phyloP scores from a whole-genome alignment of 208 protist genomes.

The Plasmodiophora brassicae region DNA sequence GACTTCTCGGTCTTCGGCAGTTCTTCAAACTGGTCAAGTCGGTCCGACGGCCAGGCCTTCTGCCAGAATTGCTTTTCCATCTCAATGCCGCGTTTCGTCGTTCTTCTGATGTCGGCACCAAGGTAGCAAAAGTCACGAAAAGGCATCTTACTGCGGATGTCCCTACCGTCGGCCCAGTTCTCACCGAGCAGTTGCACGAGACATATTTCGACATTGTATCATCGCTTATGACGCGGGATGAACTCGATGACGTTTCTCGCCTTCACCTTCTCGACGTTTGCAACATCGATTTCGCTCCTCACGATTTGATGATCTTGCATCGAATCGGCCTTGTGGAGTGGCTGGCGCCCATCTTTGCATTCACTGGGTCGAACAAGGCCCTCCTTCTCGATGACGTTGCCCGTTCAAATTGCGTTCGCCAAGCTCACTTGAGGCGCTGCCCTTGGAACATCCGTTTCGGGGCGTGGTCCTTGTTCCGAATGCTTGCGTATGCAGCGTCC shows the following conservation, averaged over 20 bases:
- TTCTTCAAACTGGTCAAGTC: background rate
- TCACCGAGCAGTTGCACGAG: background rate
- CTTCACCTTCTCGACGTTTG: conserved; percentile 2
- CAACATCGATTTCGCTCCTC: conserved; percentile 27
- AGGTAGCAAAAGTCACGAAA: background rate
- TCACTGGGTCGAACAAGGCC: background rate
- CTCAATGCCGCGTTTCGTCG: background rate
- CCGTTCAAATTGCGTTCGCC: background rate
- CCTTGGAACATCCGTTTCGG: conserved; percentile 22
- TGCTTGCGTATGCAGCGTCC: conserved; percentile 7
- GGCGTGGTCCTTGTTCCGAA: background rate
- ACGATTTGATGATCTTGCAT: background rate
- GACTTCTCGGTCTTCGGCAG: background rate
- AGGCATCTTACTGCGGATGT: background rate
- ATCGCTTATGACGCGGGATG: background rate
- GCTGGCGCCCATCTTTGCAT: background rate
- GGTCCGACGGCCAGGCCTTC: background rate
- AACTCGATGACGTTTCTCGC: background rate
- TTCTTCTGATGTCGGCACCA: background rate
- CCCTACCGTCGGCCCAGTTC: background rate
- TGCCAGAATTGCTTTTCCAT: conserved; percentile 1
- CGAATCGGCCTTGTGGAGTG: background rate
- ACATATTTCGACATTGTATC: conserved; percentile 15
- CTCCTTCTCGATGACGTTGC: background rate
- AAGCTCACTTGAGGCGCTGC: background rate